A percentile compares a stretch with the other conserved stretches of the same genome.
Evolutionary conservation across 2,329 filamentous ascomycete genomes (phyloP).

Genomic region (Ascomycota sp.): DNA sequence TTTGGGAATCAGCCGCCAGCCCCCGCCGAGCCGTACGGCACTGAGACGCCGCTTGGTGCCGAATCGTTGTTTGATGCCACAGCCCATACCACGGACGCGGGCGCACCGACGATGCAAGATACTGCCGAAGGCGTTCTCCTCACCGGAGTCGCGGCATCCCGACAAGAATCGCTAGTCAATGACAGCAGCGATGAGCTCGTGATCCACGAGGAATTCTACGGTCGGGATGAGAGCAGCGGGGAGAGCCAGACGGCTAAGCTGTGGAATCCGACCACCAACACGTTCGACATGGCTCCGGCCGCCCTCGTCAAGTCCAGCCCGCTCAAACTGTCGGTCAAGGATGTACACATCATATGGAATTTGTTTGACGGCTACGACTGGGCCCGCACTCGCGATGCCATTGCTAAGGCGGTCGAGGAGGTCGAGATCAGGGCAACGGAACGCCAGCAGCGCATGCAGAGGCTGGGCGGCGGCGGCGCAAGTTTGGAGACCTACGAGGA

Average conservation of each 20-base stretch:
- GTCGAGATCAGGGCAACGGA: conserved; percentile 71
- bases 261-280: conserved; percentile 63
- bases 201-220: conserved; percentile 64
- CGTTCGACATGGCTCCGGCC: conserved; percentile 46
- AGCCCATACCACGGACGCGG: conserved; percentile 10
- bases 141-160: conserved; percentile 10
- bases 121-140: conserved; percentile 16
- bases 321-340: conserved; percentile 56
- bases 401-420: conserved; percentile 71
- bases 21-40: conserved; percentile 24
- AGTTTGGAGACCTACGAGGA: conserved; percentile 41
- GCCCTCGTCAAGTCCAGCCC: conserved; percentile 45
- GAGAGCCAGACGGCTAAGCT: conserved; percentile 41
- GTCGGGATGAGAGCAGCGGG: conserved; percentile 35
- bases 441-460: conserved; percentile 28
- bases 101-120: conserved; percentile 13
- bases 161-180: conserved; percentile 18
- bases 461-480: conserved; percentile 13
- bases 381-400: conserved; percentile 67
- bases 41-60: conserved; percentile 19
- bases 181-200: conserved; percentile 38
- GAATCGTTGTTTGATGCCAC: conserved; percentile 30
- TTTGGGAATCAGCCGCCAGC: conserved; percentile 10
- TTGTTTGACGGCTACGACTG: conserved; percentile 96
- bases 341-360: conserved; percentile 93